Base-by-base conservation (phyloP, 192 early-diverging fungal genomes). In the Coemansia asiatica region DNA sequence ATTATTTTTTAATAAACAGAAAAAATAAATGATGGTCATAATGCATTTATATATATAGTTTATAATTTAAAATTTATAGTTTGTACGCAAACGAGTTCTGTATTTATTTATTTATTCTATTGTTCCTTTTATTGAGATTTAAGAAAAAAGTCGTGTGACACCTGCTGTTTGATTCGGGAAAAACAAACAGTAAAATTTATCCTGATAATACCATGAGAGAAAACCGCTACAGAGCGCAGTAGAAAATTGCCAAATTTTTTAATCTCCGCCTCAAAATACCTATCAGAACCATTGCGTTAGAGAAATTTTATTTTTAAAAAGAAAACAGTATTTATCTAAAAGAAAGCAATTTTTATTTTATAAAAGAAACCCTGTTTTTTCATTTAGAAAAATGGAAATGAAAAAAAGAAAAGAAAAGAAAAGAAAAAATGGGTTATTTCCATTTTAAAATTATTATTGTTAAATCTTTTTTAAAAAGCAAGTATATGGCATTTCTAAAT, bases 91-190 rank as follows among this genome's bases (percentile, higher is more conserved):
- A n/a, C n/a, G n/a, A n/a, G n/a, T n/a, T n/a, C n/a, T n/a, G n/a
- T n/a, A n/a, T n/a, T n/a, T n/a, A n/a, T n/a, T n/a, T n/a, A n/a
- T 33, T 33, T 33, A 33, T 33, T 6, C 8, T 33, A 33, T 8
- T 33, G 31, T 33, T 33, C 31, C 31, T 33, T 33, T 33, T 6
- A 33, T 33, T 3, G 31, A 3, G 4, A 33, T 33, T 33, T n/a
- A n/a, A n/a, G n/a, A n/a, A n/a, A n/a, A n/a, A n/a, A 16, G 50
- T 53, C 50, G 50, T 53, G 50, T 7, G 50, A 53, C 50, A 53
- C 50, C 1, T 26, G 21, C 6, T 53, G 50, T 53, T 53, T 53
- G 26, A 25, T 25, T 25, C 26, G 50, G 50, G 22, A 21, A 26
- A 53, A 53, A 53, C 50, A 53, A 4, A 22, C 50, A 53, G 50